Base-by-base conservation (phyloP, 352 stramenopile species). In the Phytophthora hybrid region DNA sequence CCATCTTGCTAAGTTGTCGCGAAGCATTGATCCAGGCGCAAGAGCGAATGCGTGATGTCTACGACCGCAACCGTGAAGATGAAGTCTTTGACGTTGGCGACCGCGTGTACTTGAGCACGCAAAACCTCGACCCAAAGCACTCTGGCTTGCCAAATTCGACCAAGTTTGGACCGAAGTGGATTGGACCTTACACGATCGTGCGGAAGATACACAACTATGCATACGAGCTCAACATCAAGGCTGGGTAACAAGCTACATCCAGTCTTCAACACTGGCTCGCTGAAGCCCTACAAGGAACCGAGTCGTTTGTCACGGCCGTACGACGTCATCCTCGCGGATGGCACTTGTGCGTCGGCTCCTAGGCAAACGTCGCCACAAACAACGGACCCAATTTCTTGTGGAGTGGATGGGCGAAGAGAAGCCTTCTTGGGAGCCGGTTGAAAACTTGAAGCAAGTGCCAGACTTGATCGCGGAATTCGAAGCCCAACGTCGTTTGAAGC, bases 151-250 rank as follows among this genome's bases (percentile, higher is more conserved):
- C 52, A 1, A 44, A 41, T 14, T 59, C 26, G 26, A 41, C 52
- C 10, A 59, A 39, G 23, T 59, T 59, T 44, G 52, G 52, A 11
- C 52, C 52, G 29, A 59, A 59, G 29, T 44, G 52, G 52, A 59
- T 59, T n/a, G 52, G 26, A 5, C 52, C 52, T 2, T 67, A 71
- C 49, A 55, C 69, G 2, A 31, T 76, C 5, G 14, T 71, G 4
- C 53, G 26, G n/a, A 71, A 55, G 57, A 34, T 67, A 4, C 69
- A 71, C 46, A 58, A 71, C 11, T 57, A 76, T 8, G 69, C 57
- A 2, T 77, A 76, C 44, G 41, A 77, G 19, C 18, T 69, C 0
- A 77, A 77, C 52, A 76, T 65, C 13, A 62, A 69, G 59, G 47
- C 56, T n/a, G 65, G n/a, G 65, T 1, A 66, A 72, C 49, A 66